phyloP scores from a whole-genome alignment of 2,329 filamentous ascomycete species.

The Xylariaceae sp. region DNA sequence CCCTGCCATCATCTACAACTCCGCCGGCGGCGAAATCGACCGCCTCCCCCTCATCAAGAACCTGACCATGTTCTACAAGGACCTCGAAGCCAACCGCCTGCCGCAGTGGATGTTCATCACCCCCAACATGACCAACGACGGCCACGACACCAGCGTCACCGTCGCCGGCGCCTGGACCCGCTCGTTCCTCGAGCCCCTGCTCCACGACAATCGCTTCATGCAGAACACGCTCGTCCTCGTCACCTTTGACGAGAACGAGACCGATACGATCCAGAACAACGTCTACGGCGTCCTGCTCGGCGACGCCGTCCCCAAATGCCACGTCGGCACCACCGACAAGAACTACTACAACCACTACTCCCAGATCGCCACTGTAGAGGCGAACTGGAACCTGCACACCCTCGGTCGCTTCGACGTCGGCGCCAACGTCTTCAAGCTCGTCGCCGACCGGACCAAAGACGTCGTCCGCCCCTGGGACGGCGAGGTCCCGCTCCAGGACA shows the following conservation, averaged over 20 bases:
- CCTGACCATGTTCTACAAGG: conserved; percentile 60
- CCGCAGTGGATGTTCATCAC: conserved; percentile 70
- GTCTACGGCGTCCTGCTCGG: conserved; percentile 68
- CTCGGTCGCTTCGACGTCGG: conserved; percentile 68
- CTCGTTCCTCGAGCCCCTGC: conserved; percentile 63
- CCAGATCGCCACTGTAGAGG: conserved; percentile 57
- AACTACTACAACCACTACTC: conserved; percentile 72
- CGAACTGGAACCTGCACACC: conserved; percentile 65
- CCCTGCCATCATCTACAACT: conserved; percentile 59
- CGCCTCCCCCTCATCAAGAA: conserved; percentile 70
- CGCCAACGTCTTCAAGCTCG: conserved; percentile 61
- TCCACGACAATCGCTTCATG: conserved; percentile 66
- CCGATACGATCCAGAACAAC: conserved; percentile 60
- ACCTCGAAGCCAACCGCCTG: conserved; percentile 56
- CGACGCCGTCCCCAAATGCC: conserved; percentile 60
- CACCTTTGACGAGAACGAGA: conserved; percentile 75
- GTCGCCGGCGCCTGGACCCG: conserved; percentile 63
- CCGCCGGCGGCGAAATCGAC: conserved; percentile 51
- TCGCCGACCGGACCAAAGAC: conserved; percentile 58
- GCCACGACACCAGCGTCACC: conserved; percentile 67
- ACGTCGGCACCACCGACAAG: conserved; percentile 62
- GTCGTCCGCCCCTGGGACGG: conserved; percentile 36
- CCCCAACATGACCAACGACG: conserved; percentile 70
- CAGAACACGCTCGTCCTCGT: conserved; percentile 68
- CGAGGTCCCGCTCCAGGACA: conserved; percentile 33